Evolutionary conservation across 2,329 filamentous ascomycete species (phyloP), one percentile per base, ranked within the genome.

Genomic region (Chalaropsis ovoidea): DNA sequence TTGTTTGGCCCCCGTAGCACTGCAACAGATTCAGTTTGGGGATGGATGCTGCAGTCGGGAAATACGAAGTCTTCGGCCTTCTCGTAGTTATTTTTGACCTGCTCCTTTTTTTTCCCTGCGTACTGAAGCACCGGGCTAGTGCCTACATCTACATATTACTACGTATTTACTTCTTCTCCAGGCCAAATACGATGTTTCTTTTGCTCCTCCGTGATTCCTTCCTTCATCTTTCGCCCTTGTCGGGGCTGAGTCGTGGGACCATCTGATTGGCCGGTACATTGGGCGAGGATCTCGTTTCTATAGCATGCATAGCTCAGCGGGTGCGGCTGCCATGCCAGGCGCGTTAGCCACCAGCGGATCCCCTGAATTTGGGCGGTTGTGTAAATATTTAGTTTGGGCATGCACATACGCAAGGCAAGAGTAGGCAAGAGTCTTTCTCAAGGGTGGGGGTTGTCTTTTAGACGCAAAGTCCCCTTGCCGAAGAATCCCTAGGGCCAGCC

Each of bases 171-270:
- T 6, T 31, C 31, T 6, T 31, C 8, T 15, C 54, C 15, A 39
- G 54, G 13, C 31, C 27, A 58, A 39, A 58, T 58, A 58, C 54
- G 54, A 58, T 58, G 31, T 58, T 58, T 58, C 54, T 35, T 39
- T 58, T 31, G 31, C 54, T 58, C 54, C 54, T 58, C 27, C 54
- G 54, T 35, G 31, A 58, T 58, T 58, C 54, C 35, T 58, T 58
- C 54, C 35, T 58, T 58, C 54, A 31, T 39, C 54, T 58, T 58
- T 35, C 54, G 17, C 54, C 54, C 54, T n/a, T 35, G 42, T 49
- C 24, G 61, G 27, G 61, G 61, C 61, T 62, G 61, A 49, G 27
- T 62, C 27, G 42, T 47, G 42, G 49, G 42, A 11, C 42, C 35
- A 19, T 19, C 3, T 62, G 11, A 62, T 45, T 62, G 61, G 61